Conservation (phyloP, 1,284 basidiomycete genomes). For the Lentinula novae-zelandiae region DNA sequence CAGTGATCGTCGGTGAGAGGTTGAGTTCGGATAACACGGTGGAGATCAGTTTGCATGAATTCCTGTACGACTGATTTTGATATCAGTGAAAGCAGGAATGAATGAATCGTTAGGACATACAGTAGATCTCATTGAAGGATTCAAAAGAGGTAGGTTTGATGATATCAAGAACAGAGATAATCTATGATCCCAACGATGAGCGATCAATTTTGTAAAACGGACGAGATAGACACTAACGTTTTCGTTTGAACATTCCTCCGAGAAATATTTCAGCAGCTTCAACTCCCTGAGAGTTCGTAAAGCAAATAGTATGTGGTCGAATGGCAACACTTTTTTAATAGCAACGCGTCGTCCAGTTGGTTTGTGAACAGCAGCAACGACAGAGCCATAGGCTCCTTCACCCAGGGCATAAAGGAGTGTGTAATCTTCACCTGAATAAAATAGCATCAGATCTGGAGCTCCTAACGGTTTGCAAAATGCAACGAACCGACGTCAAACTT, state of each 20-base stretch:
- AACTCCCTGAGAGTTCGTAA: slow-evolving; percentile 76
- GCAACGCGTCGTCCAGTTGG: slow-evolving; percentile 65
- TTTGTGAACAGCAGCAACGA: slow-evolving; percentile 65
- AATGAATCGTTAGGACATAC: neutral
- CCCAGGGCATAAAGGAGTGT: slow-evolving; percentile 71
- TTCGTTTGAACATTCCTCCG: slow-evolving; percentile 77
- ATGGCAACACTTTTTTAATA: slow-evolving; percentile 85
- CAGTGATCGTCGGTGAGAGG: slow-evolving; percentile 30
- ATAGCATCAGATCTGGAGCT: neutral
- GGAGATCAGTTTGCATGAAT: slow-evolving; percentile 83
- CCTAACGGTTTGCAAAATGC: too few relatives aligned
- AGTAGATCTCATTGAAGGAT: slow-evolving; percentile 11
- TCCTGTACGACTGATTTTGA: slow-evolving; percentile 42
- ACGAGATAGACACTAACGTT: slow-evolving; percentile 40
- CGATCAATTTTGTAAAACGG: neutral
- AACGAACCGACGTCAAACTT: slow-evolving; percentile 61
- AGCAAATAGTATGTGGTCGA: slow-evolving; percentile 81
- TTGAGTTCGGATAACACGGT: slow-evolving; percentile 85
- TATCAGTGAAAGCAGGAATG: neutral
- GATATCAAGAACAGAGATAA: slow-evolving; percentile 5
- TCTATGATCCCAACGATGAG: neutral
- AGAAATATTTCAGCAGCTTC: slow-evolving; percentile 83
- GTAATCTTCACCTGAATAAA: slow-evolving; percentile 57
- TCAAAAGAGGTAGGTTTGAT: slow-evolving; percentile 6
- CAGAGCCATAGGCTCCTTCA: slow-evolving; percentile 78